A percentile compares a stretch with the other conserved stretches of the same genome.
phyloP scores from a whole-genome alignment of 1,284 basidiomycete species.

The Xerocomus subilludens region DNA sequence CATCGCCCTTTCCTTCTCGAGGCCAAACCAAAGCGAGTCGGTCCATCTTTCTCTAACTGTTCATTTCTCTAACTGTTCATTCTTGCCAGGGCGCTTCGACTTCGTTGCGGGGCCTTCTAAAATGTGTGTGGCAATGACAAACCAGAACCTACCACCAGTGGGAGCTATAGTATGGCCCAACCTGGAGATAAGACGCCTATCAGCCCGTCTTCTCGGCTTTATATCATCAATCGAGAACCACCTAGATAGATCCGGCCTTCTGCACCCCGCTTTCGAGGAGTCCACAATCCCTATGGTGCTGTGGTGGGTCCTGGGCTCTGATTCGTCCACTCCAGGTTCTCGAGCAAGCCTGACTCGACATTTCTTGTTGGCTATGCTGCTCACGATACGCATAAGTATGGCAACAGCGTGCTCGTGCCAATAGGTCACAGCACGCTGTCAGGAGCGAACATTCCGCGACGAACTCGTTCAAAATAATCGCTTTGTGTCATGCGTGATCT shows the following conservation, averaged over 20 bases:
- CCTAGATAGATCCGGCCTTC: conserved; percentile 19
- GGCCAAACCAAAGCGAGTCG: conserved; percentile 26
- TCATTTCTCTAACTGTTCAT: conserved; percentile 26
- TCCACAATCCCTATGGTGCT: not conserved
- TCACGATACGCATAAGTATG: conserved; percentile 24
- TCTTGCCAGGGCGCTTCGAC: conserved; percentile 23
- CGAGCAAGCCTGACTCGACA: not conserved
- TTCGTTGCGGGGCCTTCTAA: conserved; percentile 19
- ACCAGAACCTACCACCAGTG: conserved; percentile 10
- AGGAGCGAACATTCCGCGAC: conserved; percentile 1
- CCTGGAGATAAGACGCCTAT: conserved; percentile 13
- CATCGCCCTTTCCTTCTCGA: conserved; percentile 16
- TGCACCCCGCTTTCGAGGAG: conserved; percentile 7
- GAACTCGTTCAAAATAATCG: not conserved
- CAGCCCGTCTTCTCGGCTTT: conserved; percentile 23
- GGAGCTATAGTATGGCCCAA: conserved; percentile 20
- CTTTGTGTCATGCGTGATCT: conserved; percentile 7
- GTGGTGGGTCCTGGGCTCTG: not conserved
- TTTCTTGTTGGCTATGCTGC: conserved; percentile 17
- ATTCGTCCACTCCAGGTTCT: not conserved
- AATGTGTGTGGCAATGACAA: conserved; percentile 34
- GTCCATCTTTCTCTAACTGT: conserved; percentile 28
- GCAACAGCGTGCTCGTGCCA: conserved; percentile 21
- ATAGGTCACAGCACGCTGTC: not conserved
- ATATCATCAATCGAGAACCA: conserved; percentile 33